phyloP scores from a whole-genome alignment of 2,329 filamentous ascomycete species.

The Hymenoscyphus occultus region DNA sequence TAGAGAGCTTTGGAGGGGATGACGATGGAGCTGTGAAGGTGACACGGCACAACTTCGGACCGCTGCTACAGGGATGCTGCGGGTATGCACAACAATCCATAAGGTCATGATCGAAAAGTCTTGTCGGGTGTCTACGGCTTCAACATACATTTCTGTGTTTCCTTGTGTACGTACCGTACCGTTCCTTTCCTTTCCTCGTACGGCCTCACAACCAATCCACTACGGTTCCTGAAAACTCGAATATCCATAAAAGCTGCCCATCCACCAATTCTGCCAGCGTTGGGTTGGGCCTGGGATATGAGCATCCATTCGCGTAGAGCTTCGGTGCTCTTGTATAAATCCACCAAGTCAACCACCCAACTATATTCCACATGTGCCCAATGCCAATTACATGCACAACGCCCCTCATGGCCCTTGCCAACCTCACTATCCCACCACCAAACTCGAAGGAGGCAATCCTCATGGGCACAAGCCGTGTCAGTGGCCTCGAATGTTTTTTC shows the following conservation, averaged over 20 bases:
- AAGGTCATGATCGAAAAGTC: constrained; percentile 25
- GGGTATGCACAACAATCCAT: neutral
- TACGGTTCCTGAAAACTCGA: neutral
- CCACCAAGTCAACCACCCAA: constrained; percentile 37
- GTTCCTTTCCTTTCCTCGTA: neutral
- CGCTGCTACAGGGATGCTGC: constrained; percentile 19
- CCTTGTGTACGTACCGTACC: neutral
- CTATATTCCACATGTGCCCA: constrained; percentile 41
- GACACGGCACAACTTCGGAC: constrained; percentile 7
- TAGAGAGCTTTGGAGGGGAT: neutral
- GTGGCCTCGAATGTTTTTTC: constrained; percentile 69
- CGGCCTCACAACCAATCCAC: neutral
- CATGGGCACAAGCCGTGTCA: constrained; percentile 71
- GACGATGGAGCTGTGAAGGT: constrained; percentile 3
- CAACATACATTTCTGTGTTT: constrained; percentile 12
- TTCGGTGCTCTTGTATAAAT: constrained; percentile 44
- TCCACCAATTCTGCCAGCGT: neutral
- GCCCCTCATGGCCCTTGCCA: constrained; percentile 15
- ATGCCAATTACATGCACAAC: constrained; percentile 36
- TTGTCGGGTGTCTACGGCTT: constrained; percentile 26
- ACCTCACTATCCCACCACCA: constrained; percentile 36
- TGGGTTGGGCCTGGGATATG: constrained; percentile 40
- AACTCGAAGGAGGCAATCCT: constrained; percentile 54
- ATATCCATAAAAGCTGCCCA: neutral
- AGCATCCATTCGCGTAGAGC: constrained; percentile 52